Conservation (phyloP, 2,329 filamentous ascomycete species). For the Gnomoniopsis sp. region DNA sequence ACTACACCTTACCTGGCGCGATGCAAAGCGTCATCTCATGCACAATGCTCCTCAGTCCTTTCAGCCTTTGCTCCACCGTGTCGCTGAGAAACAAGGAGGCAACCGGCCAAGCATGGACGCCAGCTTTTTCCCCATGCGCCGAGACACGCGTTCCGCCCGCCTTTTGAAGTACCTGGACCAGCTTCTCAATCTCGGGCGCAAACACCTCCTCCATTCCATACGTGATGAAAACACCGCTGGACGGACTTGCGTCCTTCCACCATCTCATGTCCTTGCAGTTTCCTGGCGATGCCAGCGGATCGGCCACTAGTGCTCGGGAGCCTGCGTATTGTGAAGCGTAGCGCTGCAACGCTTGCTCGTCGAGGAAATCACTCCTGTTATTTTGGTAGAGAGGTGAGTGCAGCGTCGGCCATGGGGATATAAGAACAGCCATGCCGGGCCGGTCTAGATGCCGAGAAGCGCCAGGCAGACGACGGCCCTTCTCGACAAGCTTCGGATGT, state of each 20-base stretch:
- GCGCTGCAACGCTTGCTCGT: conserved; percentile 59
- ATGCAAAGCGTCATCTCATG: conserved; percentile 32
- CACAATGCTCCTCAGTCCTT: conserved; percentile 45
- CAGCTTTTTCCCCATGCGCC: conserved; percentile 58
- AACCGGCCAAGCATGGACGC: conserved; percentile 82
- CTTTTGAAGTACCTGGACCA: conserved; percentile 54
- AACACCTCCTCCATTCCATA: conserved; percentile 79
- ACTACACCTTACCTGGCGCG: conserved; percentile 21
- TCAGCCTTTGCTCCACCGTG: conserved; percentile 45
- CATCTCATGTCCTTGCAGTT: conserved; percentile 61
- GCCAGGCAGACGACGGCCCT: conserved; percentile 21
- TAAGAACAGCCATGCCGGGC: conserved; percentile 64
- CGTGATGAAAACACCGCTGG: conserved; percentile 64
- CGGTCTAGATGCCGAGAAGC: conserved; percentile 25
- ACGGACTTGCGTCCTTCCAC: conserved; percentile 66
- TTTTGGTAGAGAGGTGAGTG: conserved; percentile 64
- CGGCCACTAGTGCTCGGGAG: conserved; percentile 39
- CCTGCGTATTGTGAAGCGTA: conserved; percentile 71
- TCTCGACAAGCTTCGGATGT: conserved; percentile 21
- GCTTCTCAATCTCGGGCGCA: conserved; percentile 61
- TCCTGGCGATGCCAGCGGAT: conserved; percentile 67
- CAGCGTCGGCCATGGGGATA: conserved; percentile 79
- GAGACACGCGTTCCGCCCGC: conserved; percentile 53
- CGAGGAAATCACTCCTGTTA: conserved; percentile 73
- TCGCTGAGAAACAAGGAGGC: conserved; percentile 57